Conservation (phyloP, 257 asterid species). For the Thymus quinquecostatus region DNA sequence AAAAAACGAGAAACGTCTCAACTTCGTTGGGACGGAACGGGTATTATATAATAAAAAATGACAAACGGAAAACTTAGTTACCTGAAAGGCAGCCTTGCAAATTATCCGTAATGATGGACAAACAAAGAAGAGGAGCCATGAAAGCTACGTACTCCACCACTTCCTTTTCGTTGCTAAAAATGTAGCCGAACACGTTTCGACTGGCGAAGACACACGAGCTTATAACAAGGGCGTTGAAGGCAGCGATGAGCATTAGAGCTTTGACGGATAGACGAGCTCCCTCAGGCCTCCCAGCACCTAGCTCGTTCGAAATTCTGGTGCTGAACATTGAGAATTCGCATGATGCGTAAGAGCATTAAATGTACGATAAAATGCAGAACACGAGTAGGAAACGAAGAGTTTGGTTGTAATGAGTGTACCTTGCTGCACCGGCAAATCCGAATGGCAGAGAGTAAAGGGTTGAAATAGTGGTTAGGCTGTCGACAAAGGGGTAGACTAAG, state of each 20-base stretch:
- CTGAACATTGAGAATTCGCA: conserved; percentile 38
- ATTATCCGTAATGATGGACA: not conserved
- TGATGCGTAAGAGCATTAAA: not conserved
- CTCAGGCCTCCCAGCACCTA: conserved; percentile 75
- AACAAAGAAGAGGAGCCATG: conserved; percentile 74
- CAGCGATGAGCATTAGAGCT: conserved; percentile 61
- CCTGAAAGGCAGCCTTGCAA: too few species aligned
- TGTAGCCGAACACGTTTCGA: conserved; percentile 67
- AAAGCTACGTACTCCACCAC: conserved; percentile 68
- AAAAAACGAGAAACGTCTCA: too few species aligned
- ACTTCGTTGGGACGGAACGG: too few species aligned
- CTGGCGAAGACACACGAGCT: conserved; percentile 55
- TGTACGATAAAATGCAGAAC: not conserved
- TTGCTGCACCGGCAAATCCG: conserved; percentile 76
- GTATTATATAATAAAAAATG: too few species aligned
- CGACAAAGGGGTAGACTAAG: not conserved
- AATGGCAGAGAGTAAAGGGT: conserved; percentile 70
- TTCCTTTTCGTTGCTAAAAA: conserved; percentile 74
- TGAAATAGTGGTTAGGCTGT: conserved; percentile 61
- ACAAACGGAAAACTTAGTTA: not conserved
- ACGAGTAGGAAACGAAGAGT: not conserved
- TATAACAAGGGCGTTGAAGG: conserved; percentile 42
- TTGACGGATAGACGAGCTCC: conserved; percentile 57
- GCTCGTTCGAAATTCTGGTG: conserved; percentile 79
- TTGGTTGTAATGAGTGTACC: conserved; percentile 50